A percentile compares a stretch with the other conserved stretches of the same genome.
These are phyloP conservation scores for Solanum hybrid DNA, from an alignment of 305 asterid genomes.

Conservation along the genomic window DNA sequence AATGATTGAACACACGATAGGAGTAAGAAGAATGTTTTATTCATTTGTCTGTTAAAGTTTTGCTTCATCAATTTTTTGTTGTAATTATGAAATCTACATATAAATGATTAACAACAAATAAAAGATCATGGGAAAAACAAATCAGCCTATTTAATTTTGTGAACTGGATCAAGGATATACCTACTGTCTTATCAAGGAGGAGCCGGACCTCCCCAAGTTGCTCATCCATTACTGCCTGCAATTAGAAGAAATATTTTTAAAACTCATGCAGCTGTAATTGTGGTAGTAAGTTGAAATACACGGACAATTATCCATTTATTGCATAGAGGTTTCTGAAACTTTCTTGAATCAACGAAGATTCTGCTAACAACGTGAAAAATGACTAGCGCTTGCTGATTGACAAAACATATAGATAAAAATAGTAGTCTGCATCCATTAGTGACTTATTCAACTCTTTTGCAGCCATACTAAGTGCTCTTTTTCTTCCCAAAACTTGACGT, in stretches of 20 bases:
- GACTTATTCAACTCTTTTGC: no score
- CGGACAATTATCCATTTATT: background rate
- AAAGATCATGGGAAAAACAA: background rate
- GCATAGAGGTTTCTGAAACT: background rate
- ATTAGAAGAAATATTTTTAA: conserved; percentile 9
- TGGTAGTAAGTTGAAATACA: background rate
- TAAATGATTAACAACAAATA: background rate
- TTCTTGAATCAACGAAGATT: background rate
- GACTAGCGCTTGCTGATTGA: background rate
- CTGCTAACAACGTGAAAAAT: background rate
- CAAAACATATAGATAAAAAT: no score
- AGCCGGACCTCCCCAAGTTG: conserved; percentile 47
- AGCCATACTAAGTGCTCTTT: no score
- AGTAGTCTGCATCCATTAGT: no score
- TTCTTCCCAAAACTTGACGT: no score
- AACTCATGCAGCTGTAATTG: background rate
- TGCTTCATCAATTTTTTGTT: background rate
- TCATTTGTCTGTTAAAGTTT: background rate
- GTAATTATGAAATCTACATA: background rate
- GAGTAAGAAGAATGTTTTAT: background rate
- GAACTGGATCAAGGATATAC: conserved; percentile 22
- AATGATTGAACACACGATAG: background rate
- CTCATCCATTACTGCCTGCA: conserved; percentile 60
- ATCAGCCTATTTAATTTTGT: background rate
- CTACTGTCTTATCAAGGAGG: conserved; percentile 83